These are phyloP conservation scores for Phoma sp. DNA, from an alignment of 2,329 filamentous ascomycete genomes.

Conservation along the genomic window DNA sequence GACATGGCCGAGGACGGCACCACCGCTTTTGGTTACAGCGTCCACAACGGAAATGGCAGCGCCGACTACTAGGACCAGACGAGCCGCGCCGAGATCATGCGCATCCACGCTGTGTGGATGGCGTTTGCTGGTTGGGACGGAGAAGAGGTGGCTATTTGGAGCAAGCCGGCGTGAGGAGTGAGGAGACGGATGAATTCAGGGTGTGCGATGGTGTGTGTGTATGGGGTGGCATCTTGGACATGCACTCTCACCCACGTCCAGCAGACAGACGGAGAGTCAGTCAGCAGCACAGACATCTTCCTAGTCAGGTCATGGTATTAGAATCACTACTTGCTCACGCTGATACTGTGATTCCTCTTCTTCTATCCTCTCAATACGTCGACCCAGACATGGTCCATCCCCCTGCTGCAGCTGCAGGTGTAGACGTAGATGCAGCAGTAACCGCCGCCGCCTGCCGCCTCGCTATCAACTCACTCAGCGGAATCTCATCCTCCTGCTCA, in stretches of 20 bases:
- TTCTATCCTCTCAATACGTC: not conserved
- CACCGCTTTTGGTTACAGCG: constrained; percentile 51
- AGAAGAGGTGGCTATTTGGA: not conserved
- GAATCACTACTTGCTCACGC: constrained; percentile 32
- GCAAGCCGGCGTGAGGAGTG: not conserved
- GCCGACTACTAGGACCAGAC: constrained; percentile 46
- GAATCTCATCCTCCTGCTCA: constrained; percentile 70
- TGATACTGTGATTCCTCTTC: not conserved
- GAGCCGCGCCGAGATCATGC: constrained; percentile 6
- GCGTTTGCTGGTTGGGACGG: not conserved
- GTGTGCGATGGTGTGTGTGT: not conserved
- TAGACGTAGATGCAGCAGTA: too few relatives aligned
- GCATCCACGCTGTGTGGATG: constrained; percentile 13
- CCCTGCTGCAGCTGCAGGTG: not conserved
- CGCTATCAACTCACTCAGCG: constrained; percentile 69
- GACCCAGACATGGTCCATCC: constrained; percentile 1
- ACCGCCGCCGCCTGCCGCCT: constrained; percentile 24
- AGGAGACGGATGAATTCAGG: not conserved
- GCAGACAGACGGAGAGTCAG: constrained; percentile 6
- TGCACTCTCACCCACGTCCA: not conserved
- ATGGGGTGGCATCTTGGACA: not conserved
- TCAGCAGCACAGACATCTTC: constrained; percentile 15
- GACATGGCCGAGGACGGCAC: constrained; percentile 52
- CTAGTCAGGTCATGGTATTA: constrained; percentile 29
- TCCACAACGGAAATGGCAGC: constrained; percentile 51